These are phyloP conservation scores for Exobasidium rhododendri DNA, from an alignment of 1,284 basidiomycete species.

Conservation along the genomic window DNA sequence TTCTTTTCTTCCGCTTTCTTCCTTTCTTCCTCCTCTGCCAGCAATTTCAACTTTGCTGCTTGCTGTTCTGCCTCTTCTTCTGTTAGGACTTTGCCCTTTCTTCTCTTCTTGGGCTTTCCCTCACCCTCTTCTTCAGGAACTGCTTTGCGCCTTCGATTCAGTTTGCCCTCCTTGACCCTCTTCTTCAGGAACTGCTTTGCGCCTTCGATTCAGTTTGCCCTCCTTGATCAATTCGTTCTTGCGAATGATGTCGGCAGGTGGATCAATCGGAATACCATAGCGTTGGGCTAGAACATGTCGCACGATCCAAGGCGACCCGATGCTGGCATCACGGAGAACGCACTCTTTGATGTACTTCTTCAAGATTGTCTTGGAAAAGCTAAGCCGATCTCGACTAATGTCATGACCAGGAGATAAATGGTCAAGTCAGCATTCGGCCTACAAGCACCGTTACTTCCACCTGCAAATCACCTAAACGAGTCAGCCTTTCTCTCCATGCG, in stretches of 20 bases:
- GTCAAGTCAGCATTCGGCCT: background rate
- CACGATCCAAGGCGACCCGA: constrained; percentile 91
- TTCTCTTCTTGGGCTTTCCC: constrained; percentile 20
- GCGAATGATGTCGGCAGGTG: constrained; percentile 77
- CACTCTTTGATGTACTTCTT: constrained; percentile 93
- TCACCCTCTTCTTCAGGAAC: constrained; percentile 21
- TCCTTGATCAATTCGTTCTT: constrained; percentile 76
- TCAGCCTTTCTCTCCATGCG: constrained; percentile 74
- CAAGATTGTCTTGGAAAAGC: constrained; percentile 92
- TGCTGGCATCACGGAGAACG: constrained; percentile 80
- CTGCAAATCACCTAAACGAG: background rate
- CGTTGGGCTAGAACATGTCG: constrained; percentile 76
- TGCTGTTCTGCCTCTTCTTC: constrained; percentile 23
- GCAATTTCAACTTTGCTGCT: constrained; percentile 27
- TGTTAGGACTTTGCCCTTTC: constrained; percentile 1
- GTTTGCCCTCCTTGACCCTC: constrained; percentile 10
- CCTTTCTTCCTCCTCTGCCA: constrained; percentile 63
- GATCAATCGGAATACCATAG: constrained; percentile 77
- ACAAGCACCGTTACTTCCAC: no score
- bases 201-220: constrained; percentile 62
- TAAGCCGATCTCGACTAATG: constrained; percentile 77
- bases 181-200: constrained; percentile 55
- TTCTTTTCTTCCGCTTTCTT: constrained; percentile 65
- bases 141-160: constrained; percentile 11
- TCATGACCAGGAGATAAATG: constrained; percentile 60